phyloP scores from a whole-genome alignment of 257 asterid species.

The Ehretia macrophylla region DNA sequence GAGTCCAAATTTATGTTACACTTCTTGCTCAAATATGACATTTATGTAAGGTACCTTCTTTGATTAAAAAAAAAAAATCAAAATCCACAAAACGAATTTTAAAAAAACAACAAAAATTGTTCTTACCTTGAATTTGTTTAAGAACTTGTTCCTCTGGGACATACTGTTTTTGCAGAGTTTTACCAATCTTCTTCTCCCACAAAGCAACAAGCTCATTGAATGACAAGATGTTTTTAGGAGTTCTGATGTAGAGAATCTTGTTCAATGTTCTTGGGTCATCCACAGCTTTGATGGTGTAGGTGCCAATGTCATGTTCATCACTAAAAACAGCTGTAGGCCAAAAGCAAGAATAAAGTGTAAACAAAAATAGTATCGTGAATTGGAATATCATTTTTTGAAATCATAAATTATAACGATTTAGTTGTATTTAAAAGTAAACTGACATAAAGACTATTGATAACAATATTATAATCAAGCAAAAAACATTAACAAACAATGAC shows the following conservation, averaged over 20 bases:
- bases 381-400: neutral
- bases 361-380: neutral
- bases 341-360: neutral
- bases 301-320: constrained; percentile 54
- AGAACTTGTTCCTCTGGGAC: constrained; percentile 56
- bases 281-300: constrained; percentile 52
- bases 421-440: too few species aligned
- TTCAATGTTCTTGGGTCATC: constrained; percentile 73
- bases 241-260: constrained; percentile 55
- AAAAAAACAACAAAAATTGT: neutral
- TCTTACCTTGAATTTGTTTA: constrained; percentile 48
- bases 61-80: neutral
- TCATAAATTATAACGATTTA: too few species aligned
- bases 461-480: too few species aligned
- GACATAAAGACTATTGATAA: too few species aligned
- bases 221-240: constrained; percentile 45
- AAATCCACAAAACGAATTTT: neutral
- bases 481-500: too few species aligned
- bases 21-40: neutral
- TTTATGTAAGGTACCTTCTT: neutral
- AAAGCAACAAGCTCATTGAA: constrained; percentile 55
- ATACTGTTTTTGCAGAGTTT: constrained; percentile 48
- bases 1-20: too few species aligned
- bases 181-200: constrained; percentile 83
- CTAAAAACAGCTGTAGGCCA: constrained; percentile 51